Percentiles rank a stretch among this genome's conserved stretches.
Conservation (phyloP, 2,329 filamentous ascomycete genomes). For the Colletotrichum liaoningense region DNA sequence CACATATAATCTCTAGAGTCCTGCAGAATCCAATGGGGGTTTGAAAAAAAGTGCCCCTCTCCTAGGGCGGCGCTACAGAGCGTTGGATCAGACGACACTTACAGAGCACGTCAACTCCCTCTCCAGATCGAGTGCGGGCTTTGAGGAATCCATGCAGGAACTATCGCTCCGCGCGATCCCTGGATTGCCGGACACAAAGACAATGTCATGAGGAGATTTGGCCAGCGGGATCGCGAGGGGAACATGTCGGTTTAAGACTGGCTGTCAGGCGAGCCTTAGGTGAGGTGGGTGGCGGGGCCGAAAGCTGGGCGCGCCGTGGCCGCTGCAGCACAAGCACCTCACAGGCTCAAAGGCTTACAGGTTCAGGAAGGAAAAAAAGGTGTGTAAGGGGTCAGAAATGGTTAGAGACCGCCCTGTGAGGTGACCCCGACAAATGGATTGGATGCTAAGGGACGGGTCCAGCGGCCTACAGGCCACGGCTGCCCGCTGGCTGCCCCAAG, state of each 20-base stretch:
- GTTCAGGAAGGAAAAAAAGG: background rate
- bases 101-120: conserved; percentile 96
- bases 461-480: background rate
- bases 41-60: conserved; percentile 10
- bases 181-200: conserved; percentile 20
- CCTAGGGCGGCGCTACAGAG: conserved; percentile 25
- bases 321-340: conserved; percentile 12
- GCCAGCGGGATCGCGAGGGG: conserved; percentile 10
- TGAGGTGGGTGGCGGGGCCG: conserved; percentile 31
- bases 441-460: no score
- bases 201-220: conserved; percentile 18
- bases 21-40: background rate
- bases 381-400: background rate
- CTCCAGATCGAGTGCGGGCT: conserved; percentile 78
- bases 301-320: conserved; percentile 31
- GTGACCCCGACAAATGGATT: conserved; percentile 1
- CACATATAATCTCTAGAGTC: background rate
- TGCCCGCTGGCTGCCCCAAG: background rate
- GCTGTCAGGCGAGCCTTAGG: background rate
- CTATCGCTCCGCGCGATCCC: conserved; percentile 31
- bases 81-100: conserved; percentile 53
- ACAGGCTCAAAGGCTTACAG: background rate
- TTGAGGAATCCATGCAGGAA: conserved; percentile 60
- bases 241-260: conserved; percentile 34
- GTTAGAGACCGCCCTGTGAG: conserved; percentile 15